Base-by-base conservation (phyloP, 495 filamentous ascomycete genomes). In the Eremomyces bilateralis region DNA sequence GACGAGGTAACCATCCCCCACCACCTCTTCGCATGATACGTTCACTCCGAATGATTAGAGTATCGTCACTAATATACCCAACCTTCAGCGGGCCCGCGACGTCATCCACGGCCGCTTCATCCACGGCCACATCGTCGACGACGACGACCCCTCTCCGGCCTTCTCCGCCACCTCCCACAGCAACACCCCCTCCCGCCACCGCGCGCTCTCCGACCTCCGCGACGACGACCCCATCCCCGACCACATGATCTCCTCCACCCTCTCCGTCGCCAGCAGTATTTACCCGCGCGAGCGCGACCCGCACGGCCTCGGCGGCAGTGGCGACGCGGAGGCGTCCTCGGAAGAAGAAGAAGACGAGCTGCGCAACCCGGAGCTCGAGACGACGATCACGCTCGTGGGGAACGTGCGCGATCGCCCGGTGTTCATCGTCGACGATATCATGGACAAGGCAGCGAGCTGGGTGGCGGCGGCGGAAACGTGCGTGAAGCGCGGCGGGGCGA, bases 401-500 rank as follows among this genome's bases (percentile, higher is more conserved):
- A 80, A 95, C 42, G 88, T 97, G 35, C 71, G 69, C 44, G 71
- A 76, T 52, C 69, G 74, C 36, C 69, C 79, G 1, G 88, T 94
- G 24, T 75, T 97, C 53, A 77, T 97, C 40, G 76, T 97, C 32
- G 88, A 97, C 59, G 88, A 97, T 54, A 92, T 97, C 79, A 94
- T 97, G 45, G 88, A 97, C 59, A 92, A 91, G 53, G 71, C 80
- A 19, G 81, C 80, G 15, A 90, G 80, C 15, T 97, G 88, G 88
- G 88, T 95, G 45, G 88, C 85, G 5, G 88, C 88, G n/a, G 88
- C 88, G 6, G 88, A 97, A 59, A 93, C 85, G 4, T 84, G 93
- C 1, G 78, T 90, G 35, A 92, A 93, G 64, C 65, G 80, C 41
- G 88, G 84, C 43, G 71, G 69, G 31, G 88, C 90, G 3, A 83